A percentile compares a stretch with the other conserved stretches of the same genome.
phyloP scores from a whole-genome alignment of 1,139 yeast species.

The Meyerozyma smithsonii region DNA sequence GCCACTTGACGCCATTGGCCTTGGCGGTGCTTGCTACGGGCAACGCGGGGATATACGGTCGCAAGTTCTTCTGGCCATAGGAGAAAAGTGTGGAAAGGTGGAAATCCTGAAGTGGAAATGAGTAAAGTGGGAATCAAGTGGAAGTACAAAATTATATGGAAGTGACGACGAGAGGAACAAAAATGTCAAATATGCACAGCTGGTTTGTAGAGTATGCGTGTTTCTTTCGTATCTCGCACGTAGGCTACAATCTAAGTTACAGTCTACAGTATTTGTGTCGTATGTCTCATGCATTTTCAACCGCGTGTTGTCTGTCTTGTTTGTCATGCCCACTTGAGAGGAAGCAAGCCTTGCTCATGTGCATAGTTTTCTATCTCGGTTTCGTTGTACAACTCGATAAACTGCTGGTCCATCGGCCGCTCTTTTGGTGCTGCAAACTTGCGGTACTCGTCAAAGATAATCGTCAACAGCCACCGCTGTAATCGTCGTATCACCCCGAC shows the following conservation, averaged over 20 bases:
- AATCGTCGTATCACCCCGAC: conserved; percentile 86
- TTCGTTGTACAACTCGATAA: conserved; percentile 83
- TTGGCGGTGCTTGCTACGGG: conserved; percentile 56
- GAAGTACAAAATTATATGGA: conserved; percentile 4
- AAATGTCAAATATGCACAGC: too few species aligned
- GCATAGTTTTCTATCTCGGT: conserved; percentile 54
- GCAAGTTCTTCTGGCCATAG: conserved; percentile 52
- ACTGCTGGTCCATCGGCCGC: conserved; percentile 90
- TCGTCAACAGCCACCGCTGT: conserved; percentile 88
- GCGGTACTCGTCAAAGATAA: conserved; percentile 92
- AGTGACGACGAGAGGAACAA: not conserved
- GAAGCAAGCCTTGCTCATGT: conserved; percentile 50
- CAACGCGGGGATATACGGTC: conserved; percentile 66
- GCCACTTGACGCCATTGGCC: conserved; percentile 55
- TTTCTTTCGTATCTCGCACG: too few species aligned
- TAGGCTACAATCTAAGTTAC: too few species aligned
- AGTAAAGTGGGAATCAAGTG: not conserved
- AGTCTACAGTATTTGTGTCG: too few species aligned
- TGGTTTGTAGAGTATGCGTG: too few species aligned
- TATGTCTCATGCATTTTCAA: too few species aligned
- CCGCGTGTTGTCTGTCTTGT: too few species aligned
- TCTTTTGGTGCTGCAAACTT: conserved; percentile 94
- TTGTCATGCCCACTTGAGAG: conserved; percentile 58
- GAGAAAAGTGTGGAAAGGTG: not conserved
- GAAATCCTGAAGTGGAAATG: too few species aligned